Base-by-base conservation (phyloP, 2,329 filamentous ascomycete species). In the Trichoderma oligosporum region DNA sequence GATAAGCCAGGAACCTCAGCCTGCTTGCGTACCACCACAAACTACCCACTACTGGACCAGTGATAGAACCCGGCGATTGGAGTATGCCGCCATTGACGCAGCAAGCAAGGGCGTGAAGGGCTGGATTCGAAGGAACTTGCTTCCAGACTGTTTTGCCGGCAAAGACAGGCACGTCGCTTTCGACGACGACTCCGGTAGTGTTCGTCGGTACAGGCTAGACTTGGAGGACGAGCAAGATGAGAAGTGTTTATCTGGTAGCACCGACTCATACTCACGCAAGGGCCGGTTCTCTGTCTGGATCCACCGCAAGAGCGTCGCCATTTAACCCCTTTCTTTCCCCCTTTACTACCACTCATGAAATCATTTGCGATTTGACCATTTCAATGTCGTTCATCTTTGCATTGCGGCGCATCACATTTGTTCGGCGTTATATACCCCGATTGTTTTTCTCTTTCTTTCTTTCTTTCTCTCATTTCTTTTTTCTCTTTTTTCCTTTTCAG, bases 31-130 rank as follows among this genome's bases (percentile, higher is more conserved):
- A 2, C 73, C 75, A 2, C 83, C 81, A 4, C 77, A 79, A 62
- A 85, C 84, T 2, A 82, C 81, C 1, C 82, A 86, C 65, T 87
- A 86, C 70, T 87, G 84, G 84, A 86, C 83, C 1, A 85, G 82
- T 64, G 82, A 86, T 65, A 76, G 76, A 53, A 86, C 83, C 0
- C 77, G 84, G 3, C 76, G 82, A 9, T 74, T 85, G 3, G 84
- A 87, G 71, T 87, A 87, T 63, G 84, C 83, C 0, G 84, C 84
- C 56, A 87, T 87, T 38, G 84, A 87, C 48, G 82, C 83, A 0
- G 82, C 83, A 2, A 80, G 77, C 33, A 75, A 76, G 1, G 84
- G 84, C 4, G 74, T 87, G 27, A 78, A 78, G 61, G 84, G 83
- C 11, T 86, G 84, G 79, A 65, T 85, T 31, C 74, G 80, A 66